Evolutionary conservation across 192 early-diverging fungal genomes (phyloP).

Genomic region (Gigaspora rosea): DNA sequence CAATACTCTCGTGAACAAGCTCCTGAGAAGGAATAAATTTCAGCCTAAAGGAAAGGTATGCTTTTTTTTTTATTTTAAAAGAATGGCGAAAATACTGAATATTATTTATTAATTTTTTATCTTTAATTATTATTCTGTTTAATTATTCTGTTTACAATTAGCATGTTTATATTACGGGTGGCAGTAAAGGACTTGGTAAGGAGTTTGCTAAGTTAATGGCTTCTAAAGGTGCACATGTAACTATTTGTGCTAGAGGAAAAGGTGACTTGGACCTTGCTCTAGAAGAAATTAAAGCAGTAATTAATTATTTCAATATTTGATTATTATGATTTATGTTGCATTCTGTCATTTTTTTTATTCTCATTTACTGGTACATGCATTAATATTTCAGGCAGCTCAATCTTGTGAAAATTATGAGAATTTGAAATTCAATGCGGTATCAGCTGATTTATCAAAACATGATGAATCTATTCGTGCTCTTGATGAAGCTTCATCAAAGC

Average conservation of each 20-base stretch:
- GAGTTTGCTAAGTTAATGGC: too few species aligned
- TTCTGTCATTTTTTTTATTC: too few species aligned
- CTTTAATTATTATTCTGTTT: neutral
- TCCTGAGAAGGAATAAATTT: too few species aligned
- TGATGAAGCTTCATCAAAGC: constrained; percentile 53
- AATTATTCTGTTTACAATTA: constrained; percentile 27
- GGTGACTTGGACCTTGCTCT: too few species aligned
- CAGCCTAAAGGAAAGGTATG: too few species aligned
- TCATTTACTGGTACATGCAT: too few species aligned
- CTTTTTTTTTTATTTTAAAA: constrained; percentile 1
- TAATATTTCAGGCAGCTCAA: neutral
- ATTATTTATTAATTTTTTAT: neutral
- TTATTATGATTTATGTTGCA: too few species aligned
- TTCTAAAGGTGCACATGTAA: too few species aligned
- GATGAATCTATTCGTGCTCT: constrained; percentile 58
- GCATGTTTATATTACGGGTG: constrained; percentile 76
- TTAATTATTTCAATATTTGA: too few species aligned
- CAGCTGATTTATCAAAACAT: constrained; percentile 63
- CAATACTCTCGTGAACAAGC: neutral
- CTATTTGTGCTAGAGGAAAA: too few species aligned
- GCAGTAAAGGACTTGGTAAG: too few species aligned
- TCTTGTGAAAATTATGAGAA: neutral
- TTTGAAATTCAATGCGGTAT: constrained; percentile 43
- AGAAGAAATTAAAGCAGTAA: constrained; percentile 32
- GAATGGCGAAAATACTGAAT: too few species aligned